These are phyloP conservation scores for Catunica adiposa DNA, from an alignment of 2,329 filamentous ascomycete species.

Conservation along the genomic window DNA sequence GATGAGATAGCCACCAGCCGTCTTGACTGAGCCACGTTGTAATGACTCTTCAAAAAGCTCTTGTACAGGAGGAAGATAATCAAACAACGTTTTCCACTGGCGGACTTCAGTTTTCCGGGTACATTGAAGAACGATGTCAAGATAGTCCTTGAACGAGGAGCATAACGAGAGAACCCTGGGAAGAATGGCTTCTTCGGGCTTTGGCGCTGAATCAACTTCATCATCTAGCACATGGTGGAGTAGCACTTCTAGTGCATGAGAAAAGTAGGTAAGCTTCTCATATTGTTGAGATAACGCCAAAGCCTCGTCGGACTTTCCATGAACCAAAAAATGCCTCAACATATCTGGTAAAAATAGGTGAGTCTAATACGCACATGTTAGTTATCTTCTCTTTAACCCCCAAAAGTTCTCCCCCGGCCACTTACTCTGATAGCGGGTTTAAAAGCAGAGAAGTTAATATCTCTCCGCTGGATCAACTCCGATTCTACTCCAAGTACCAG, in stretches of 20 bases:
- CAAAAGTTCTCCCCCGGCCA: conserved; percentile 11
- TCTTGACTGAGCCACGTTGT: conserved; percentile 72
- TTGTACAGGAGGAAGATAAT: conserved; percentile 74
- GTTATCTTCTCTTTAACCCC: neutral
- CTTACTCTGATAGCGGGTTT: conserved; percentile 74
- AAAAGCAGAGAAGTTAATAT: conserved; percentile 80
- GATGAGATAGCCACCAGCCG: conserved; percentile 88
- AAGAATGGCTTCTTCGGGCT: conserved; percentile 47
- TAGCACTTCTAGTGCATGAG: conserved; percentile 81
- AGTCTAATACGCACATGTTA: conserved; percentile 36
- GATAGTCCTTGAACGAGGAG: conserved; percentile 66
- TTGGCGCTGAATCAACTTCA: conserved; percentile 60
- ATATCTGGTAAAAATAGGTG: conserved; percentile 86
- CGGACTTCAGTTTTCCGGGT: conserved; percentile 92
- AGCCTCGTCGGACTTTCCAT: conserved; percentile 64
- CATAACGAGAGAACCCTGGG: conserved; percentile 45
- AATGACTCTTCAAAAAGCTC: conserved; percentile 89
- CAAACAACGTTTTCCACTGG: conserved; percentile 87
- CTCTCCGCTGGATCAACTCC: conserved; percentile 80
- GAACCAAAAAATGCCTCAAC: conserved; percentile 59
- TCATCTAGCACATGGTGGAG: conserved; percentile 88
- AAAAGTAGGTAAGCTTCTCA: conserved; percentile 74
- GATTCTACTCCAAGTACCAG: conserved; percentile 83
- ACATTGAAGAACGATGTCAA: conserved; percentile 92
- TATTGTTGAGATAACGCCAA: conserved; percentile 72